Evolutionary conservation across 2,329 filamentous ascomycete species (phyloP), one percentile per base, ranked within the genome.

Genomic region (Hypoxylon sp.): DNA sequence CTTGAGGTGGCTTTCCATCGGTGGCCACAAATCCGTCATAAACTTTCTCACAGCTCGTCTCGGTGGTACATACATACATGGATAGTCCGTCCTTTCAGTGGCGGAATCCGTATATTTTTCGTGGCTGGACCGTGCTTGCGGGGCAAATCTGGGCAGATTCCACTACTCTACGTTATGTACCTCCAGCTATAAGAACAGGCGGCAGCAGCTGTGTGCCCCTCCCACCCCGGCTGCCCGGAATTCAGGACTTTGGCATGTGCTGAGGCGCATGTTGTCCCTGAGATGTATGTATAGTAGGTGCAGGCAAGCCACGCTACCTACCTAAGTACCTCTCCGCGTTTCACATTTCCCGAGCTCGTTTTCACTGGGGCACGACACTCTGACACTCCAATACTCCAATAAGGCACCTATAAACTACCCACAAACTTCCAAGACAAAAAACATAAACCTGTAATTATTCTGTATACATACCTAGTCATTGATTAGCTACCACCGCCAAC

Each of bases 1-100:
- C 64, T 57, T 67, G 59, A 57, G 45, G 58, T 32, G 59, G 55
- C 24, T 48, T 70, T 70, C 65, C 61, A 69, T 64, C 58, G 49
- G 63, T 64, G 57, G 59, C 61, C 63, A 68, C 66, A 20, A 58
- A 36, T 60, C 36, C 44, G 68, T 65, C 56, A 67, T 64, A 57
- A 65, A 55, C 12, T 64, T 33, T 42, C 53, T 63, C 49, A 59
- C 46, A 30, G 36, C 46, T 49, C 40, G 9, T 12, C 24, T 44
- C 18, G 24, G 33, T 55, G 26, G 56, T 56, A 40, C 55, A 26
- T 38, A 30, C n/a, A n/a, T n/a, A n/a, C n/a, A n/a, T n/a, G n/a
- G n/a, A n/a, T n/a, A n/a, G n/a, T n/a, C n/a, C n/a, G n/a, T n/a
- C n/a, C n/a, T n/a, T n/a, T 56, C 20, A 28, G 44, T n/a, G 32